Conservation (phyloP, 2,329 filamentous ascomycete genomes). For the Trichoderma semiorbis region DNA sequence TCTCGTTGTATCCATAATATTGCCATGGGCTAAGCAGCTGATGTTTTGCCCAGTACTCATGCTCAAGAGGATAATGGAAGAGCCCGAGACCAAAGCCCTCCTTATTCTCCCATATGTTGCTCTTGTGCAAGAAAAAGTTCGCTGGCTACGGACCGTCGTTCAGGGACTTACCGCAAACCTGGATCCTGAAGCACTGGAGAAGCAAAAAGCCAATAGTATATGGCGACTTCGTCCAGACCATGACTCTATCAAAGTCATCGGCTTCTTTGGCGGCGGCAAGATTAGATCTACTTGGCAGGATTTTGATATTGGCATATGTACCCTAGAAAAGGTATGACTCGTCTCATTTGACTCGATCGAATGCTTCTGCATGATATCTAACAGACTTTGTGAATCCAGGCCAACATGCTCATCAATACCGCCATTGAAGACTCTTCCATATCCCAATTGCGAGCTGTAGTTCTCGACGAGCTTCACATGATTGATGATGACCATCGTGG, state of each 20-base stretch:
- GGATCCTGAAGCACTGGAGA: constrained; percentile 30
- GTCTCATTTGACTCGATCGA: neutral
- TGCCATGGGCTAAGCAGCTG: constrained; percentile 16
- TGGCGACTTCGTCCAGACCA: constrained; percentile 56
- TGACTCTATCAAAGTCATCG: constrained; percentile 61
- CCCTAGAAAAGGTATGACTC: constrained; percentile 63
- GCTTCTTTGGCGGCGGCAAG: constrained; percentile 73
- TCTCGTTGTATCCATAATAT: neutral
- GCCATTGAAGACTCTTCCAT: constrained; percentile 69
- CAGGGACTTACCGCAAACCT: constrained; percentile 48
- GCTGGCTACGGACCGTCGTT: constrained; percentile 67
- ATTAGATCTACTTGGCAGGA: constrained; percentile 65
- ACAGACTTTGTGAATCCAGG: constrained; percentile 42
- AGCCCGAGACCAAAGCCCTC: constrained; percentile 63
- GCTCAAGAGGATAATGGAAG: constrained; percentile 65
- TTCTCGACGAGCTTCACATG: constrained; percentile 81
- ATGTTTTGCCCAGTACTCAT: constrained; percentile 54
- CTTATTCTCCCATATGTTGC: constrained; percentile 75
- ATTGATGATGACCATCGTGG: constrained; percentile 72
- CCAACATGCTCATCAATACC: constrained; percentile 69
- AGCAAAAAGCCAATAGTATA: constrained; percentile 36
- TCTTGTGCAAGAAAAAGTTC: constrained; percentile 74
- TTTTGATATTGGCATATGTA: constrained; percentile 75
- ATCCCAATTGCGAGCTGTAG: constrained; percentile 60
- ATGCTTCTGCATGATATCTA: neutral